Evolutionary conservation across 2,329 filamentous ascomycete species (phyloP), one percentile per base, ranked within the genome.

Genomic region (Grosmannia huntii): DNA sequence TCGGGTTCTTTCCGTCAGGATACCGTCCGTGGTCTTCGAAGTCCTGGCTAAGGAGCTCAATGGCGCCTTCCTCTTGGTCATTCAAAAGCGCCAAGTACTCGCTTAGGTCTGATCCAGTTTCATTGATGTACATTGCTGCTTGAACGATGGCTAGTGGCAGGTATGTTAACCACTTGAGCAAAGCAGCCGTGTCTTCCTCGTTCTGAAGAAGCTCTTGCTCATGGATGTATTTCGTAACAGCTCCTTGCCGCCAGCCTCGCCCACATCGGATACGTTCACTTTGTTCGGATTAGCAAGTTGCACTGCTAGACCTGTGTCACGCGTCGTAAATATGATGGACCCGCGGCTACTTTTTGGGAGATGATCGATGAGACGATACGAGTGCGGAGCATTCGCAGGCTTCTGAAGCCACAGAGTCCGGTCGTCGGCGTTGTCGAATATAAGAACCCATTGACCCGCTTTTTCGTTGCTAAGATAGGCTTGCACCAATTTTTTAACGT

Each of bases 401-500:
- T 58, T 9, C 25, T 61, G 61, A 48, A 44, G 6, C 57, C 72
- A 57, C 2, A 74, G 57, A 1, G 68, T 58, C 3, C 53, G 53
- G 58, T 77, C 71, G 57, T 77, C 72, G 19, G 71, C 72, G 55
- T 75, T 77, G 57, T 78, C 73, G n/a, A 77, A 56, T 44, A 78
- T 64, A 44, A 76, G 58, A 1, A 77, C 64, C 75, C 73, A 77
- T 1, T 60, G 59, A 1, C 67, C 65, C 2, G 53, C 59, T 19
- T 41, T 59, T 19, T 46, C 52, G 25, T 60, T 55, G 44, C 66
- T 69, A 1, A 77, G 60, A 14, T 61, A 62, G 5, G 44, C 48
- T 48, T 71, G 71, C 5, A 77, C 69, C 3, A 73, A 65, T 14
- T 59, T 48, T 10, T 60, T 55, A 9, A 55, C 33, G 23, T 51